Percentiles rank a stretch among this genome's conserved stretches.
Conservation (phyloP, 805 yeast genomes). For the Hanseniaspora meyeri region DNA sequence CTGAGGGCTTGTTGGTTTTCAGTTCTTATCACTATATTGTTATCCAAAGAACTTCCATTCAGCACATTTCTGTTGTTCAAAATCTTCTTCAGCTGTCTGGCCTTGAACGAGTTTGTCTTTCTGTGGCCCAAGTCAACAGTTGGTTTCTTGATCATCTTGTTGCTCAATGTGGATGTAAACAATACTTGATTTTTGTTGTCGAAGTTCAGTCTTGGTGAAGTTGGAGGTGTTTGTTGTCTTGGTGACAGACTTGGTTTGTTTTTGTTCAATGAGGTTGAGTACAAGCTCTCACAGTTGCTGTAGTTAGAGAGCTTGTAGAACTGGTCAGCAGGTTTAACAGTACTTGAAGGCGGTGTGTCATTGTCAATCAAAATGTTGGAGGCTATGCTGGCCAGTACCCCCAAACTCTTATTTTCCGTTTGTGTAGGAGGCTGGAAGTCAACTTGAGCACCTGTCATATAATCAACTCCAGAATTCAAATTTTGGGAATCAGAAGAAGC, state of each 20-base stretch:
- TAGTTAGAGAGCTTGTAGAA: slow-evolving; percentile 20
- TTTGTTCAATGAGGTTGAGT: not conserved
- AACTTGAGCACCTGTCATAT: not conserved
- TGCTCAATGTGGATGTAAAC: slow-evolving; percentile 23
- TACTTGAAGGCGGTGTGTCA: slow-evolving; percentile 19
- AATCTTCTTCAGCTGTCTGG: slow-evolving; percentile 26
- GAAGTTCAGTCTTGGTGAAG: slow-evolving; percentile 14
- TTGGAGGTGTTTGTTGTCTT: slow-evolving; percentile 15
- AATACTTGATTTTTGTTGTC: slow-evolving; percentile 13
- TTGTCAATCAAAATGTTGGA: slow-evolving; percentile 8
- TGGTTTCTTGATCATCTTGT: slow-evolving; percentile 23
- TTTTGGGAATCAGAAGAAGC: not conserved
- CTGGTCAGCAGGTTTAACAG: slow-evolving; percentile 23
- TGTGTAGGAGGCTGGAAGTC: slow-evolving; percentile 9
- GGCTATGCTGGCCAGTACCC: slow-evolving; percentile 17
- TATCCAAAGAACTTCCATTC: slow-evolving; percentile 18
- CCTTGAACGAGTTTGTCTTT: slow-evolving; percentile 29
- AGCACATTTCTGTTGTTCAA: slow-evolving; percentile 25
- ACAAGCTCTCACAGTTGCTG: slow-evolving; percentile 12
- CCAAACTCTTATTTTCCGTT: slow-evolving; percentile 13
- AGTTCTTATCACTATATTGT: slow-evolving; percentile 8
- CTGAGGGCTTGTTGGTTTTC: not conserved
- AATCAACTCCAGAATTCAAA: not conserved
- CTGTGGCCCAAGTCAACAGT: slow-evolving; percentile 20
- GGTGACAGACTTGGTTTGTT: not conserved